Evolutionary conservation across 257 asterid genomes (phyloP).

Genomic region (Nicotiana tomentosiformis): DNA sequence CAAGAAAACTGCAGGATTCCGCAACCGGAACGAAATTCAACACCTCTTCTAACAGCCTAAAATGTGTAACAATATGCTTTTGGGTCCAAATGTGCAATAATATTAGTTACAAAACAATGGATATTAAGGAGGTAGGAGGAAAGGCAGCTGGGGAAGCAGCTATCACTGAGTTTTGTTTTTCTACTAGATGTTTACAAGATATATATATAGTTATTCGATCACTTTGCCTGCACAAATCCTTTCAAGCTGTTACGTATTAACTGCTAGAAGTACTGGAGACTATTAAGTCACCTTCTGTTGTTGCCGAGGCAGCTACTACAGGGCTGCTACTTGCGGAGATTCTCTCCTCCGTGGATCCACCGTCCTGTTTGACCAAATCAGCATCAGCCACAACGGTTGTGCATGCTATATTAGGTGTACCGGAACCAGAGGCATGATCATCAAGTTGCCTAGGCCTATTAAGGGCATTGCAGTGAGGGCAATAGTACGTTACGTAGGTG

Average conservation of each 20-base stretch:
- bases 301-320: conserved; percentile 5
- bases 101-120: not conserved
- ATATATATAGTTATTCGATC: not conserved
- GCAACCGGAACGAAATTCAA: not conserved
- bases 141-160: not conserved
- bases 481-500: conserved; percentile 70
- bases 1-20: not conserved
- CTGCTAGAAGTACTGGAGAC: not conserved
- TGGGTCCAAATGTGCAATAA: not conserved
- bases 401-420: conserved; percentile 26
- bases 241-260: not conserved
- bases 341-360: conserved; percentile 2
- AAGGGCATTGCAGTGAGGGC: conserved; percentile 83
- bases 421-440: conserved; percentile 31
- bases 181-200: not conserved
- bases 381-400: conserved; percentile 18
- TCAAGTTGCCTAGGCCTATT: conserved; percentile 48
- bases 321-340: conserved; percentile 13
- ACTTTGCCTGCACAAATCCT: not conserved
- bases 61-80: not conserved
- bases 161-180: not conserved
- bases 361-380: conserved; percentile 15
- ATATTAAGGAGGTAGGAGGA: not conserved
- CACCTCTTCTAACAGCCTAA: not conserved
- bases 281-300: not conserved